Conservation (phyloP, 2,329 filamentous ascomycete species). For the Phyllachora maydis region DNA sequence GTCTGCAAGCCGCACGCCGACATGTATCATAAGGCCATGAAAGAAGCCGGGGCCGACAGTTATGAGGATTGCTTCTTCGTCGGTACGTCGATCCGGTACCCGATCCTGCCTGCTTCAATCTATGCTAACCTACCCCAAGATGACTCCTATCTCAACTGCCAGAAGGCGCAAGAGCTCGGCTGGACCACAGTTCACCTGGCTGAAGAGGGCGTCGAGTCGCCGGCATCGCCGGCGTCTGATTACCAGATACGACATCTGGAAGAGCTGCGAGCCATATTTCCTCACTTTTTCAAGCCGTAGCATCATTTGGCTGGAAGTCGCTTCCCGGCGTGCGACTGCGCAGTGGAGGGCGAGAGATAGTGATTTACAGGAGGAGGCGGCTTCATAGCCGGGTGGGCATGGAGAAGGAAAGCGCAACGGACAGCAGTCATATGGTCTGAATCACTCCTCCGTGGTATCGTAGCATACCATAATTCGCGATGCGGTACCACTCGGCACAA, state of each 20-base stretch:
- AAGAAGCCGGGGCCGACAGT: conserved; percentile 50
- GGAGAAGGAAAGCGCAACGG: too few species aligned
- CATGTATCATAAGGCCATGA: conserved; percentile 82
- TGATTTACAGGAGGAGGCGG: too few species aligned
- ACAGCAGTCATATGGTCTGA: too few species aligned
- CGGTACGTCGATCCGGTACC: conserved; percentile 35
- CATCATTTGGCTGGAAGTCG: too few species aligned
- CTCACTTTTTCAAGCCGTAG: conserved; percentile 58
- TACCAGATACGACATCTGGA: conserved; percentile 57
- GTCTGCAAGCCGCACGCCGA: conserved; percentile 70
- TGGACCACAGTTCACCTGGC: conserved; percentile 79
- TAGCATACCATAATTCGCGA: too few species aligned
- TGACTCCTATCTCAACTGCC: conserved; percentile 71
- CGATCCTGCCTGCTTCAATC: conserved; percentile 1
- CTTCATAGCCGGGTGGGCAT: too few species aligned
- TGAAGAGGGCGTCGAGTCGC: conserved; percentile 48
- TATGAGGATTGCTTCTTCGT: conserved; percentile 75
- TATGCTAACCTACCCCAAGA: conserved; percentile 26
- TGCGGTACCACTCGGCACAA: too few species aligned
- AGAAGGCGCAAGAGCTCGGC: conserved; percentile 53
- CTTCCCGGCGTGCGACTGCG: too few species aligned
- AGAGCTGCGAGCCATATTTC: conserved; percentile 57
- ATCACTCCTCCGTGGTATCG: too few species aligned
- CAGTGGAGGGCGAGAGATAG: too few species aligned
- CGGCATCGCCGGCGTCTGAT: conserved; percentile 43